phyloP scores from a whole-genome alignment of 305 asterid genomes.

The Stenogyne calaminthoides region DNA sequence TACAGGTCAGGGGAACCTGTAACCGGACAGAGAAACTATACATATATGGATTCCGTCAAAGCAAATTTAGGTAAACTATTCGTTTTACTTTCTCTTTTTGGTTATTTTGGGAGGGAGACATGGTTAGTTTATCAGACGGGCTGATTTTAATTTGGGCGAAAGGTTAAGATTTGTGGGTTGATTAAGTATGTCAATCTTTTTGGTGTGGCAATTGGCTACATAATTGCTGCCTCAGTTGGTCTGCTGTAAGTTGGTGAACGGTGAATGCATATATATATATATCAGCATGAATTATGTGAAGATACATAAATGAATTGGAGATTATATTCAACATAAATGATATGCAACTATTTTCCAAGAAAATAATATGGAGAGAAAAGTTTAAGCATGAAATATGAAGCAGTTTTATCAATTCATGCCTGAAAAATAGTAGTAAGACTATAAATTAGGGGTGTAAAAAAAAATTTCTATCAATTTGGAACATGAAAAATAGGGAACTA shows the following conservation, averaged over 20 bases:
- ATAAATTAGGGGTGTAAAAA: too few species aligned
- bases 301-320: neutral
- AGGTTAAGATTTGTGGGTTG: conserved; percentile 43
- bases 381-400: neutral
- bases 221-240: conserved; percentile 57
- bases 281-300: too few species aligned
- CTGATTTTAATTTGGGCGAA: conserved; percentile 28
- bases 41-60: conserved; percentile 50
- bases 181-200: too few species aligned
- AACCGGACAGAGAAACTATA: conserved; percentile 40
- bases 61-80: conserved; percentile 39
- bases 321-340: neutral
- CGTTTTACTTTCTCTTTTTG: neutral
- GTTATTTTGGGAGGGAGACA: neutral
- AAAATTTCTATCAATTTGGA: too few species aligned
- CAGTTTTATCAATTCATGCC: too few species aligned
- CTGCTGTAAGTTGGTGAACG: conserved; percentile 55
- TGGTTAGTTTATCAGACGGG: neutral
- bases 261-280: neutral
- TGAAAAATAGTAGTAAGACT: too few species aligned
- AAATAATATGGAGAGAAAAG: too few species aligned
- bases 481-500: too few species aligned
- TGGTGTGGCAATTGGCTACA: conserved; percentile 65
- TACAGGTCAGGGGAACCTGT: conserved; percentile 40
- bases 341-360: neutral